Percentiles rank a stretch among this genome's conserved stretches.
Conservation (phyloP, 2,329 filamentous ascomycete genomes). For the Colletotrichum sansevieriae region DNA sequence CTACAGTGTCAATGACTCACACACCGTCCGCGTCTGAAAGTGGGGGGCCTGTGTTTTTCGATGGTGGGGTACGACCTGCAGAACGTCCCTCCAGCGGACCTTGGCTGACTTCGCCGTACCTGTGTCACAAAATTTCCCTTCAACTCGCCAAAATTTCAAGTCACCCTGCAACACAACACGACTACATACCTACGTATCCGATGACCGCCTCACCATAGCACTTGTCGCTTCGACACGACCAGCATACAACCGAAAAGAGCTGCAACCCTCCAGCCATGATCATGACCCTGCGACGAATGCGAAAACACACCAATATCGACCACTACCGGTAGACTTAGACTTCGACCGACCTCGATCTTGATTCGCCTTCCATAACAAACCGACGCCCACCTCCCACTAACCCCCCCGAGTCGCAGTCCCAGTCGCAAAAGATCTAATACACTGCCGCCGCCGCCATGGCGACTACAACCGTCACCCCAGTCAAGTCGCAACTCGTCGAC, state of each 20-base stretch:
- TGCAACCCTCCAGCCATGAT: slow-evolving; percentile 16
- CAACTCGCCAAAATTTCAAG: slow-evolving; percentile 6
- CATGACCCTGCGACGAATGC: slow-evolving; percentile 40
- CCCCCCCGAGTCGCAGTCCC: background rate
- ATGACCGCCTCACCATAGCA: slow-evolving; percentile 6
- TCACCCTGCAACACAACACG: background rate
- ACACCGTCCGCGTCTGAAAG: slow-evolving; percentile 16
- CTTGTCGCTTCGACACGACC: slow-evolving; percentile 1
- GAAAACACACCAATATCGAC: slow-evolving; percentile 29
- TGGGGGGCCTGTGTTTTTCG: slow-evolving; percentile 33
- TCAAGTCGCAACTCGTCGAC: slow-evolving; percentile 92
- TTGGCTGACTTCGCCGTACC: slow-evolving; percentile 18
- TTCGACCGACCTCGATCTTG: slow-evolving; percentile 23
- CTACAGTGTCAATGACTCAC: background rate
- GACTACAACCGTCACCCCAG: slow-evolving; percentile 49
- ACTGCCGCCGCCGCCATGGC: slow-evolving; percentile 36
- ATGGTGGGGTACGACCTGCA: slow-evolving; percentile 42
- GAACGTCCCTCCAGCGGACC: slow-evolving; percentile 26
- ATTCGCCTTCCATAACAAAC: slow-evolving; percentile 21
- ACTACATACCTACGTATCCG: background rate
- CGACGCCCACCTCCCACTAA: background rate
- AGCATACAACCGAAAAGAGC: background rate
- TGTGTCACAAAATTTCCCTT: slow-evolving; percentile 37
- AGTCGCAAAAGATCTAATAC: background rate
- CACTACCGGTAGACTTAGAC: slow-evolving; percentile 30